Evolutionary conservation across 768 basidiomycete species (phyloP).

Genomic region (Tulasnella sp.): DNA sequence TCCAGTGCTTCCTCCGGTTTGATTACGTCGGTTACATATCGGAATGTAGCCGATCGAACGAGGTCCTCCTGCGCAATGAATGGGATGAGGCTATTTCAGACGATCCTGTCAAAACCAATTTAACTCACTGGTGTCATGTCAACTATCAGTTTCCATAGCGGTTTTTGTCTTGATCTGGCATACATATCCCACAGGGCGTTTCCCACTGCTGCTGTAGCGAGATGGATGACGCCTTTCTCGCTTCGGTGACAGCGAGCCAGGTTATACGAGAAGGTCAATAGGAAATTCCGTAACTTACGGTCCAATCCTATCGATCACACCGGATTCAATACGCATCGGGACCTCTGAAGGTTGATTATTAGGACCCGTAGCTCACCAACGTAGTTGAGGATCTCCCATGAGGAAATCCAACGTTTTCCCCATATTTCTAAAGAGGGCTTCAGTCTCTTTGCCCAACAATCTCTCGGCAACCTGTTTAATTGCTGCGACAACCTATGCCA

Average conservation of each 20-base stretch:
- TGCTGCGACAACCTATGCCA: constrained; percentile 1
- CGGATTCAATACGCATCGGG: not conserved
- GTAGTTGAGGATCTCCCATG: constrained; percentile 32
- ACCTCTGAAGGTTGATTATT: not conserved
- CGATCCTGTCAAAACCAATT: not conserved
- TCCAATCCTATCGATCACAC: not conserved
- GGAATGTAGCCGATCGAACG: constrained; percentile 19
- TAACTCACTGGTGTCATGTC: constrained; percentile 21
- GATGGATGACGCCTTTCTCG: constrained; percentile 21
- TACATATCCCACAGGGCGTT: constrained; percentile 22
- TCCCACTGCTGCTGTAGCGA: constrained; percentile 19
- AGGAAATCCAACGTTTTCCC: constrained; percentile 33
- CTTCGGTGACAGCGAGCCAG: no score
- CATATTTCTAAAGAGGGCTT: constrained; percentile 33
- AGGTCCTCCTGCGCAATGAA: constrained; percentile 15
- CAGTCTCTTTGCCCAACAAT: constrained; percentile 31
- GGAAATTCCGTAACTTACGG: not conserved
- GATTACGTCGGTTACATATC: constrained; percentile 37
- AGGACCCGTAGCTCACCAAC: constrained; percentile 24
- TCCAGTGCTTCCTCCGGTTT: constrained; percentile 35
- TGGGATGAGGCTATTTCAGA: not conserved
- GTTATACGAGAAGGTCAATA: no score
- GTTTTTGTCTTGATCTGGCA: constrained; percentile 17
- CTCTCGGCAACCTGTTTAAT: constrained; percentile 30
- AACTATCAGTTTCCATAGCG: constrained; percentile 22